A percentile compares a stretch with the other conserved stretches of the same genome.
Conservation (phyloP, 148 eudicot genomes). For the Polygonum maritimum region DNA sequence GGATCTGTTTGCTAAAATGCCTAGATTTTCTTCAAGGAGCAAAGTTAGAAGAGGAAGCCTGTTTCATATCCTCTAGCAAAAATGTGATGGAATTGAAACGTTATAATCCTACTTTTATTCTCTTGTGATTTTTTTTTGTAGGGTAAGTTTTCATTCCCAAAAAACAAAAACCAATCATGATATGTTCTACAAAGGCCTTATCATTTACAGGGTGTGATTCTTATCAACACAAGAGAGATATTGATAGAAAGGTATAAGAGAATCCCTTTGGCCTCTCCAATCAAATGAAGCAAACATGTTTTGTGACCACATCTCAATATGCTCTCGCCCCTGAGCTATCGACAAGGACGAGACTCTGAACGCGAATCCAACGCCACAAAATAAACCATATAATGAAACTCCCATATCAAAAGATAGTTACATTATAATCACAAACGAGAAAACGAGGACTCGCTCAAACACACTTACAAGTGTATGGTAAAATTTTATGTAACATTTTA, state of each 20-base stretch:
- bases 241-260: constrained; percentile 16
- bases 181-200: constrained; percentile 9
- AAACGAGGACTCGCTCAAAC: too few species aligned
- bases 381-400: not conserved
- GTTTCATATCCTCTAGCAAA: constrained; percentile 4
- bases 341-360: not conserved
- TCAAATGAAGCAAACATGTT: not conserved
- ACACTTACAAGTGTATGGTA: not conserved
- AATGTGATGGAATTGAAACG: not conserved
- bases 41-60: not conserved
- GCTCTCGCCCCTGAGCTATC: not conserved
- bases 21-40: not conserved
- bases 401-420: too few species aligned
- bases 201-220: constrained; percentile 26
- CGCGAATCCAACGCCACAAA: not conserved
- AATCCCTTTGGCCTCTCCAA: not conserved
- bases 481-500: not conserved
- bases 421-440: too few species aligned
- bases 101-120: not conserved
- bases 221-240: constrained; percentile 28
- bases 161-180: not conserved
- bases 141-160: not conserved
- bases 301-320: constrained; percentile 5
- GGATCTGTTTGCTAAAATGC: not conserved
- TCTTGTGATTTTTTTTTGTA: not conserved